Conservation (phyloP, 164 flowering plant species). For the Tetrastigma voinierianum region DNA sequence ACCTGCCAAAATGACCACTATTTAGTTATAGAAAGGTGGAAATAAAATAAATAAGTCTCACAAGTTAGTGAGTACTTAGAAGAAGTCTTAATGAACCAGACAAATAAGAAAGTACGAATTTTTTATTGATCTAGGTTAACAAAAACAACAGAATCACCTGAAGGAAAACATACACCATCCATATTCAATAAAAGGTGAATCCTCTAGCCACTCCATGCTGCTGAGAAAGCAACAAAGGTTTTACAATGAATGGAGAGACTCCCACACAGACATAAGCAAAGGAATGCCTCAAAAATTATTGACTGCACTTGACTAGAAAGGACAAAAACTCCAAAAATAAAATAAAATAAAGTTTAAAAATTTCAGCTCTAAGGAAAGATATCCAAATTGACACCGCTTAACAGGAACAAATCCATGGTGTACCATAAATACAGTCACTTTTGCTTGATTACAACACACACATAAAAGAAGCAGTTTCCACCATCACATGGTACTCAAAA, state of each 20-base stretch:
- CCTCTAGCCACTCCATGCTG: slow-evolving; percentile 42
- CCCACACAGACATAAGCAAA: slow-evolving; percentile 42
- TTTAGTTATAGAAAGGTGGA: not conserved
- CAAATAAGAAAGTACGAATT: not conserved
- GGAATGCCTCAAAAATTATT: too few relatives aligned
- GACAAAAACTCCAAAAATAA: too few relatives aligned
- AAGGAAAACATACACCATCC: slow-evolving; percentile 57
- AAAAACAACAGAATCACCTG: slow-evolving; percentile 49
- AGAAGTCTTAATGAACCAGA: not conserved
- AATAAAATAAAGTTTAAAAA: too few relatives aligned
- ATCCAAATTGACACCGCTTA: too few relatives aligned
- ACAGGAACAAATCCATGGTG: too few relatives aligned
- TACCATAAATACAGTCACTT: too few relatives aligned
- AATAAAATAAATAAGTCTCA: not conserved
- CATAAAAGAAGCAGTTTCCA: not conserved
- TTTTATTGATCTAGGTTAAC: not conserved
- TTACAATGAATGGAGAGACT: slow-evolving; percentile 54
- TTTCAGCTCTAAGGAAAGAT: too few relatives aligned
- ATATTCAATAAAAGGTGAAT: slow-evolving; percentile 28
- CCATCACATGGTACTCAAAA: not conserved
- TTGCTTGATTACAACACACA: not conserved
- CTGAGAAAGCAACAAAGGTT: slow-evolving; percentile 39
- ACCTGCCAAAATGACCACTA: slow-evolving; percentile 39
- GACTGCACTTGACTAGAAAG: too few relatives aligned
- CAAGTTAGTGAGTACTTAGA: not conserved